Base-by-base conservation (phyloP, 1,139 yeast genomes). In the Kodamaea plutei region DNA sequence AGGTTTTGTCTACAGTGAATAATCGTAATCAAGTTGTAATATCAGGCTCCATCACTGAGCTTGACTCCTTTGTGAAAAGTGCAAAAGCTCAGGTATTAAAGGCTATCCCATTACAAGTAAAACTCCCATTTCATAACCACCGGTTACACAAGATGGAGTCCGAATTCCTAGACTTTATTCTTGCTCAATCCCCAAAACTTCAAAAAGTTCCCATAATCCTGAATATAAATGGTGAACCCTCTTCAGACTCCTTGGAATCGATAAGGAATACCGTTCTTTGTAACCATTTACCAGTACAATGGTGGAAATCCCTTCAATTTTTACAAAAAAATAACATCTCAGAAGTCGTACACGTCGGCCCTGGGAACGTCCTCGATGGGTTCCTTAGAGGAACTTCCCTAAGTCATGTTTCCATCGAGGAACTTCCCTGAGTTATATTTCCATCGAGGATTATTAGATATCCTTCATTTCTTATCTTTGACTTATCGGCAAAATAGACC, bases 71-170 rank as follows among this genome's bases (percentile, higher is more conserved):
- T 8, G 36, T 61, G 1, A 31, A 38, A 7, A 33, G 28, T n/a
- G 34, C 36, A 14, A 48, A 44, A 20, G 30, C 43, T 7, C 29
- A 23, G 6, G 46, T 57, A 7, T 39, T 58, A 12, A 56, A 56
- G 38, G 39, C 52, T 2, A 51, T 56, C 6, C 44, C 44, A 16
- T 48, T 76, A 28, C 69, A 73, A 1, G 81, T 75, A 2, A 52
- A 63, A 3, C 69, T 76, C 2, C 80, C 83, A 5, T 76, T 76
- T 48, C 83, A 76, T 46, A 68, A 64, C 29, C 40, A 50, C 2
- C 40, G 61, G 13, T 55, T 76, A 47, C 35, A 38, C 15, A 52
- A 56, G 1, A 69, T 76, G 2, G 69, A 64, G 33, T 41, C 46
- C 5, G 48, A 53, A 22, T 52, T 70, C 27, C 29, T 30, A 8